Conservation (phyloP, 805 yeast species). For the Hanseniaspora lindneri region DNA sequence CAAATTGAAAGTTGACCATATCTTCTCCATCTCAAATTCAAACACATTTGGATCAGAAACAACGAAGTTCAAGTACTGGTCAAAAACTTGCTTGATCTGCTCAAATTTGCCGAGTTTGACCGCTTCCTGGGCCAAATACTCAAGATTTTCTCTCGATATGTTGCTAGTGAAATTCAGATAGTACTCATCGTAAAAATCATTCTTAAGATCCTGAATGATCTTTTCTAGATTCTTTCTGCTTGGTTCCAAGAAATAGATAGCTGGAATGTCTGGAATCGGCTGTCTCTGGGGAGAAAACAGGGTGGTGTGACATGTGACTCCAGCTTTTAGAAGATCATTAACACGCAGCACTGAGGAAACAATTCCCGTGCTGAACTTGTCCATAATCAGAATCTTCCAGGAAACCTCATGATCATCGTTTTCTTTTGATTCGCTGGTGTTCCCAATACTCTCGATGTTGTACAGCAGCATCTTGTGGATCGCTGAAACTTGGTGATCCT, state of each 20-base stretch:
- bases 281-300: conserved; percentile 54
- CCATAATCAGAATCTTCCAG: conserved; percentile 88
- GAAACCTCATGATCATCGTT: conserved; percentile 52
- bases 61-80: conserved; percentile 82
- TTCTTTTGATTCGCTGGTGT: conserved; percentile 42
- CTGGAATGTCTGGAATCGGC: conserved; percentile 91
- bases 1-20: conserved; percentile 45
- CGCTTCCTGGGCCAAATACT: conserved; percentile 75
- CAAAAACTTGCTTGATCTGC: conserved; percentile 77
- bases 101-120: conserved; percentile 58
- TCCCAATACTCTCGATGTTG: conserved; percentile 32
- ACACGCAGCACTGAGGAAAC: conserved; percentile 87
- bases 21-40: conserved; percentile 54
- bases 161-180: conserved; percentile 81
- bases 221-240: conserved; percentile 58
- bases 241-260: conserved; percentile 81
- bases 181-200: conserved; percentile 63
- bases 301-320: conserved; percentile 79
- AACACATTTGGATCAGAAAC: conserved; percentile 90
- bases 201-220: conserved; percentile 60
- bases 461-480: conserved; percentile 77
- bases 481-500: conserved; percentile 14
- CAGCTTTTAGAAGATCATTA: conserved; percentile 78
- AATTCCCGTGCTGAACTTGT: conserved; percentile 66
- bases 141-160: conserved; percentile 64